Evolutionary conservation across 495 filamentous ascomycete species (phyloP), one percentile per base, ranked within the genome.

Genomic region (Lindgomyces ingoldianus): DNA sequence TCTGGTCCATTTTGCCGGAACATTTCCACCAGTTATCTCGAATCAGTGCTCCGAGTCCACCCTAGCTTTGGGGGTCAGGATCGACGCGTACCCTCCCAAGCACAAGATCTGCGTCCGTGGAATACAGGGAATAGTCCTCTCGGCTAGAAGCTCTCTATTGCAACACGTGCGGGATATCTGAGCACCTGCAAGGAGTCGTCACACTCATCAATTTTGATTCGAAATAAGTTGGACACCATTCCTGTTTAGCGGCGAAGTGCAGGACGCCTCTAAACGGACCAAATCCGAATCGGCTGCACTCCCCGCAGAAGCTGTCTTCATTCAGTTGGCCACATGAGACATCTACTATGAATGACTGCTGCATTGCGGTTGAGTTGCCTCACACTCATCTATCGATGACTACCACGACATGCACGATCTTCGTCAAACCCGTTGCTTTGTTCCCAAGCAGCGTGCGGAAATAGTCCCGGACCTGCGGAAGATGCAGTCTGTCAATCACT

Each of bases 141-240:
- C 33, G 33, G 33, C 14, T 52, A 27, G 41, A 66, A 27, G 36
- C 62, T 58, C 21, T 55, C 63, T 60, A 60, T 55, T 57, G 48
- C 42, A 24, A 48, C 49, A 54, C 56, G 56, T 58, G 62, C 50
- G 48, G 24, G 26, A 46, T 16, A 44, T 51, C 39, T 47, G 10
- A 22, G 27, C 33, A 4, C 25, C 39, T 67, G 64, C 64, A 57
- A 29, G 45, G 36, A 27, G 52, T 61, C 63, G 63, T 66, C 63
- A 66, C 53, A 6, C 53, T 56, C 47, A 60, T 60, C 25, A 60
- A 65, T 25, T 44, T 66, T 48, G 55, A 65, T 65, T 65, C 48
- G 62, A 46, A 30, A 25, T 62, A 39, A 44, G 62, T 53, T 53
- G 51, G 42, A 30, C 33, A 25, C 49, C 39, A 42, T 62, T 24